Conservation (phyloP, 2,329 filamentous ascomycete genomes). For the Endocalyx cinctus region DNA sequence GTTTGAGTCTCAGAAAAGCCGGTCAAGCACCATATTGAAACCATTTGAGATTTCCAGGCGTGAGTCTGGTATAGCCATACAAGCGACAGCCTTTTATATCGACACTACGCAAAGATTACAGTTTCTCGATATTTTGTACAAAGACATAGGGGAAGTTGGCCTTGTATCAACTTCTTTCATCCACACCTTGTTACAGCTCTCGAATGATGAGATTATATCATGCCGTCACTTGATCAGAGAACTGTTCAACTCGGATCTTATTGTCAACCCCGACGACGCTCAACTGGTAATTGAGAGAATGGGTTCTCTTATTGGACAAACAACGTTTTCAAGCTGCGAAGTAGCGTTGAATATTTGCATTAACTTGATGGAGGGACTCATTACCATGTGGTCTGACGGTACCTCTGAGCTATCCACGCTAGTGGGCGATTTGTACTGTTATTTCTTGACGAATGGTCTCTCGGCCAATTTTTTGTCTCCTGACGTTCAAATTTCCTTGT, state of each 20-base stretch:
- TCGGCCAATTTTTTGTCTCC: conserved; percentile 66
- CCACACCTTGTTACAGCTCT: conserved; percentile 42
- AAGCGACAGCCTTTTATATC: conserved; percentile 41
- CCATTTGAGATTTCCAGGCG: conserved; percentile 41
- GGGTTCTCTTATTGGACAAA: conserved; percentile 47
- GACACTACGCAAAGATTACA: conserved; percentile 43
- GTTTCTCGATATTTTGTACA: conserved; percentile 39
- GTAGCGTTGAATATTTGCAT: conserved; percentile 64
- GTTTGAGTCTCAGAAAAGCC: conserved; percentile 57
- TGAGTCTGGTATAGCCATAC: conserved; percentile 36
- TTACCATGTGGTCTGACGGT: conserved; percentile 58
- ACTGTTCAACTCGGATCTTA: conserved; percentile 49
- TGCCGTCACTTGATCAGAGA: conserved; percentile 47
- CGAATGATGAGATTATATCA: conserved; percentile 49
- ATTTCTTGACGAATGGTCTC: conserved; percentile 66
- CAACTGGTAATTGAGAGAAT: conserved; percentile 44
- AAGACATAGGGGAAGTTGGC: conserved; percentile 40
- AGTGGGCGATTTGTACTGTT: conserved; percentile 73
- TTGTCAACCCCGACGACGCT: conserved; percentile 43
- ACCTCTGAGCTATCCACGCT: conserved; percentile 57
- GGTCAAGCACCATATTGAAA: conserved; percentile 33
- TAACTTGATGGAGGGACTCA: conserved; percentile 61
- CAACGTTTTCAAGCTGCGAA: conserved; percentile 69
- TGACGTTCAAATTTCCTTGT: conserved; percentile 61
- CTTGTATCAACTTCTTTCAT: conserved; percentile 48